A percentile compares a stretch with the other conserved stretches of the same genome.
Conservation (phyloP, 768 basidiomycete species). For the Russula sp. region DNA sequence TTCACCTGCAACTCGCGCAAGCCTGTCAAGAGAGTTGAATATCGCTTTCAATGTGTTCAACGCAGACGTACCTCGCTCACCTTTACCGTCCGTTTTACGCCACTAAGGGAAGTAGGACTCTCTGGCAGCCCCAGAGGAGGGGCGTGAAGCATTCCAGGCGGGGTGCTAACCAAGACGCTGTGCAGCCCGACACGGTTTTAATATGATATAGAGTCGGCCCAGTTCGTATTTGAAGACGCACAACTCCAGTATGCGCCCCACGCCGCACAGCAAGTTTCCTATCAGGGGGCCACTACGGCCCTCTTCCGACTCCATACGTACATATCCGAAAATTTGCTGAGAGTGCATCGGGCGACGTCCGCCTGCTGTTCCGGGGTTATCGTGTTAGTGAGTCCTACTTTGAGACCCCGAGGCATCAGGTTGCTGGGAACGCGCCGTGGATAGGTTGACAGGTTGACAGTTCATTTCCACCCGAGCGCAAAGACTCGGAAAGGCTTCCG, state of each 20-base stretch:
- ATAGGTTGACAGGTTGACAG: background rate
- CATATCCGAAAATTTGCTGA: background rate
- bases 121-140: background rate
- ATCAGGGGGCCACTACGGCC: background rate
- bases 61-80: background rate
- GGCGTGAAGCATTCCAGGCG: background rate
- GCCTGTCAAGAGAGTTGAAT: slow-evolving; percentile 34
- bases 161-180: background rate
- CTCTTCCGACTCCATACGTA: background rate
- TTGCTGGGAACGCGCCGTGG: background rate
- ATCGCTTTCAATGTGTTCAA: background rate
- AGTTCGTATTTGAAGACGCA: background rate
- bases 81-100: slow-evolving; percentile 15
- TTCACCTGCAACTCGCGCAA: slow-evolving; percentile 52
- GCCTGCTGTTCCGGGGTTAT: slow-evolving; percentile 1
- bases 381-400: background rate
- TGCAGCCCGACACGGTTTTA: background rate
- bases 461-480: background rate
- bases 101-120: slow-evolving; percentile 3
- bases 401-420: background rate
- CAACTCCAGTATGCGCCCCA: background rate
- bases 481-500: background rate
- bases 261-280: background rate
- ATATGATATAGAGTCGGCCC: background rate
- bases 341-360: background rate